A percentile compares a stretch with the other conserved stretches of the same genome.
Conservation (phyloP, 768 basidiomycete species). For the Psilocybe subaeruginosa region DNA sequence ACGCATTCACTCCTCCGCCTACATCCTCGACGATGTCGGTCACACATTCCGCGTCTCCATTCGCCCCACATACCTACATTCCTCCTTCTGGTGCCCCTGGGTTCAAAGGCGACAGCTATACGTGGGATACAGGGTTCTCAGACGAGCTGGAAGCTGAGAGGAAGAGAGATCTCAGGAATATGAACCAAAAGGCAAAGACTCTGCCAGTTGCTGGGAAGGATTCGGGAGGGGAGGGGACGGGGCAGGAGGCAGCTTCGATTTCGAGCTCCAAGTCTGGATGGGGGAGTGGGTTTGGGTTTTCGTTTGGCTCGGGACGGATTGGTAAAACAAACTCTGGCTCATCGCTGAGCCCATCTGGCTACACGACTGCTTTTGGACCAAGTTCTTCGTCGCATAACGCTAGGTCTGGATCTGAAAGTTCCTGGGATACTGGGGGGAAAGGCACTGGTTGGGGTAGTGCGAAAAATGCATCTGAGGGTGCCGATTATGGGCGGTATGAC, state of each 20-base stretch:
- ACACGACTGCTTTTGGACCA: not conserved
- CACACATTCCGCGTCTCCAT: conserved; percentile 36
- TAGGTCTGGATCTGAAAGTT: not conserved
- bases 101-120: conserved; percentile 62
- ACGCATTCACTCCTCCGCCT: conserved; percentile 16
- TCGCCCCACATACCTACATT: conserved; percentile 43
- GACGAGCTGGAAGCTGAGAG: conserved; percentile 47
- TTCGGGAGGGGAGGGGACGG: not conserved
- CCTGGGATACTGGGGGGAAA: not conserved
- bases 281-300: conserved; percentile 23
- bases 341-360: conserved; percentile 4
- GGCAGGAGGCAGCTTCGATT: not conserved
- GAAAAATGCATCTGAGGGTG: not conserved
- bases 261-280: conserved; percentile 13
- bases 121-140: conserved; percentile 73
- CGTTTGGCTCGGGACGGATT: conserved; percentile 18
- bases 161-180: conserved; percentile 11
- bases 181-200: conserved; percentile 8
- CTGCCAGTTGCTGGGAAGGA: not conserved
- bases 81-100: conserved; percentile 75
- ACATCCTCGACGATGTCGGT: conserved; percentile 9
- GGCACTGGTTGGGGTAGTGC: not conserved
- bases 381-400: not conserved
- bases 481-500: not conserved
- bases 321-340: conserved; percentile 9